Evolutionary conservation across 495 filamentous ascomycete genomes (phyloP).

Genomic region (Aspergillus hancockii): DNA sequence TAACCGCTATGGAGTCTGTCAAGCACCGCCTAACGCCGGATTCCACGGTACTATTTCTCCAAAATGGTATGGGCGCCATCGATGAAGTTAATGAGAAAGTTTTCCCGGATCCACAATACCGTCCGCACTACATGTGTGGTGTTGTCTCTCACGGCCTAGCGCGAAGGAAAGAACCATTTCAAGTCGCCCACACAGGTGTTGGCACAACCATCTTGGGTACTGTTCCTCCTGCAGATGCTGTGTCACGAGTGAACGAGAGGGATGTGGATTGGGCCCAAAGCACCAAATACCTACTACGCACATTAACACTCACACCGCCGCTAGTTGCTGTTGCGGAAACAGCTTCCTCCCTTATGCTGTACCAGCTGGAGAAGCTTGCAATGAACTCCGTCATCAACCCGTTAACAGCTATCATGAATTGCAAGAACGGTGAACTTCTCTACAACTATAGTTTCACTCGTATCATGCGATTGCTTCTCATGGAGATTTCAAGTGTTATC

Average conservation of each 20-base stretch:
- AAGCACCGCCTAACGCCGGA: slow-evolving; percentile 64
- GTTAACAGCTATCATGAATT: slow-evolving; percentile 70
- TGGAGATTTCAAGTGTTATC: slow-evolving; percentile 65
- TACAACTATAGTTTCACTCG: slow-evolving; percentile 56
- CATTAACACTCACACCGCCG: slow-evolving; percentile 49
- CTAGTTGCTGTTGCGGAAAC: slow-evolving; percentile 49
- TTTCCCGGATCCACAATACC: slow-evolving; percentile 61
- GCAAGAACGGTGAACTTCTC: slow-evolving; percentile 73
- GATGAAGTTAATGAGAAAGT: slow-evolving; percentile 68
- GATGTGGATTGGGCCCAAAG: slow-evolving; percentile 39
- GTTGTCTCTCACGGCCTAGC: slow-evolving; percentile 68
- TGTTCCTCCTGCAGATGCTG: slow-evolving; percentile 33
- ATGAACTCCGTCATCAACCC: slow-evolving; percentile 82
- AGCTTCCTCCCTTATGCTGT: slow-evolving; percentile 43
- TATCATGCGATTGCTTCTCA: slow-evolving; percentile 61
- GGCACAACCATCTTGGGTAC: slow-evolving; percentile 64
- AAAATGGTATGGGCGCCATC: slow-evolving; percentile 79
- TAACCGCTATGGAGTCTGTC: slow-evolving; percentile 58
- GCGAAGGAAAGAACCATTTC: slow-evolving; percentile 54
- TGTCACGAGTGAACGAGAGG: slow-evolving; percentile 16
- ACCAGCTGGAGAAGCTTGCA: slow-evolving; percentile 78
- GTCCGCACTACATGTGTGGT: slow-evolving; percentile 77
- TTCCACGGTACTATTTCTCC: slow-evolving; percentile 78
- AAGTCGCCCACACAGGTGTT: slow-evolving; percentile 61
- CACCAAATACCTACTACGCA: slow-evolving; percentile 51